Evolutionary conservation across 164 flowering plant genomes (phyloP).

Genomic region (Brasenia schreberi): DNA sequence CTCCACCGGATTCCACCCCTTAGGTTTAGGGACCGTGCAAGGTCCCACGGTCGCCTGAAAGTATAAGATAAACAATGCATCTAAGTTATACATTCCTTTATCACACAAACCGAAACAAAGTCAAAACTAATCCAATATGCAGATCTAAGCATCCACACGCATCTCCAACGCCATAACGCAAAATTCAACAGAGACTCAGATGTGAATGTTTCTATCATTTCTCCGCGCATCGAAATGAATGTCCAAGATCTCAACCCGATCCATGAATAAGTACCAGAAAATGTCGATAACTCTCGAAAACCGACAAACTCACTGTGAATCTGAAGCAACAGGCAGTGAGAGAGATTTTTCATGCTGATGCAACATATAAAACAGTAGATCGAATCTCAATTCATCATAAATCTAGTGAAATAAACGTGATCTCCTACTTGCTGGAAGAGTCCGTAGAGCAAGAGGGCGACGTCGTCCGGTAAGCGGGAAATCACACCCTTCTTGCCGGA

Average conservation of each 20-base stretch:
- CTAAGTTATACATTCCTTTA: not conserved
- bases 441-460: conserved; percentile 75
- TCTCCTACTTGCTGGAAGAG: conserved; percentile 68
- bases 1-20: conserved; percentile 83
- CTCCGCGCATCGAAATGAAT: not conserved
- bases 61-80: not conserved
- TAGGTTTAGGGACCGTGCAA: conserved; percentile 78
- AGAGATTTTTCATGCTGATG: not conserved
- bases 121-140: not conserved
- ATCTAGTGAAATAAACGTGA: not conserved
- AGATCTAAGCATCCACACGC: not conserved
- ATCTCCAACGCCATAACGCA: not conserved
- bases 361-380: not conserved
- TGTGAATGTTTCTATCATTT: not conserved
- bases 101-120: not conserved
- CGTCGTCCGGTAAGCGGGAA: conserved; percentile 22
- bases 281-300: no score
- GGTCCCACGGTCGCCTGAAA: conserved; percentile 90
- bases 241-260: not conserved
- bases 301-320: not conserved
- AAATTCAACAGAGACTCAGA: not conserved
- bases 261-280: not conserved
- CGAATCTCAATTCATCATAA: not conserved
- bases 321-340: not conserved
- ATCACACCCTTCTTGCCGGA: conserved; percentile 2